Evolutionary conservation across 129 eudicot species (phyloP), one percentile per base, ranked within the genome.

Genomic region (Saussurea involucrata): DNA sequence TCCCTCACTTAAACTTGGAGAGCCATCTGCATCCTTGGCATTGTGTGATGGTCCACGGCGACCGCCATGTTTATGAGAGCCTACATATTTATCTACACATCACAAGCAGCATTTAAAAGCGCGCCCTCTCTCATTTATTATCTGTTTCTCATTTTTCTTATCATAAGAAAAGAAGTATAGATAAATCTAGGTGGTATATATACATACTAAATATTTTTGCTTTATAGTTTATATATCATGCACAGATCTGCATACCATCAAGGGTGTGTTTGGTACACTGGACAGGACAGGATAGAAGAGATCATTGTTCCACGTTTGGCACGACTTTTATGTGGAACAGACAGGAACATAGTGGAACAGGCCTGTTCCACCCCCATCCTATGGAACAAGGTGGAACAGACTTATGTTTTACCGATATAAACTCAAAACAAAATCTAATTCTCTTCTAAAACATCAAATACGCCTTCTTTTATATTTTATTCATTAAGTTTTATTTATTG

Each of bases 11-110:
- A 80, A 33, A 33, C 37, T 67, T 24, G 83, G 86, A 75, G 90
- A 82, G 63, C 85, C 86, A 73, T 86, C 98, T 66, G 81, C 79
- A 67, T 87, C 95, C 85, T 91, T 88, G 46, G 69, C 69, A 61
- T 58, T 84, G 44, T 88, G 82, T 60, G 78, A 69, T 69, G 91
- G 81, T 17, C 93, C 97, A 84, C 96, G 98, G 24, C 97, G 93
- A 69, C 87, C 90, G 68, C 90, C 85, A 46, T 85, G 89, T 81
- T 83, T 91, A 69, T 85, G 76, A 64, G 88, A 87, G 60, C 97
- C 97, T 91, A 64, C 61, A 78, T 74, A 65, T 78, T 66, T 58
- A 73, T 66, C 73, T 33, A 80, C 70, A 80, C 70, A 37, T 46
- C 13, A 63, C 40, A 33, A 46, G 25, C 24, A 79, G 8, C 37